Percentiles rank a stretch among this genome's conserved stretches.
Evolutionary conservation across 2,329 filamentous ascomycete genomes (phyloP).

Genomic region (Ophiostoma montium): DNA sequence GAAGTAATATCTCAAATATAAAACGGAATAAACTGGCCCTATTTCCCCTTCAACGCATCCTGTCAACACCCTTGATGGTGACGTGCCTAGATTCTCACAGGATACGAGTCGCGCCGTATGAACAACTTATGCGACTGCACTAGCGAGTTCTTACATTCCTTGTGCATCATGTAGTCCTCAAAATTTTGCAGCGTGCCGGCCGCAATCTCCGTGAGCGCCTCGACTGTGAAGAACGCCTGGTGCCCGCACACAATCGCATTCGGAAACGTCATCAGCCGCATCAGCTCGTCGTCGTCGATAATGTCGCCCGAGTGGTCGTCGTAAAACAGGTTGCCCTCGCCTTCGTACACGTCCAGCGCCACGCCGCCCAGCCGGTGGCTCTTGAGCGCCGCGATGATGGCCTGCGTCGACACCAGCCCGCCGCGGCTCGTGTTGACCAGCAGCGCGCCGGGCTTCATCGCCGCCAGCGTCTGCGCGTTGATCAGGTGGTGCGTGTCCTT

Average conservation of each 20-base stretch:
- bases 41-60: too few species aligned
- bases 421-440: slow-evolving; percentile 57
- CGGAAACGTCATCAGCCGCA: slow-evolving; percentile 52
- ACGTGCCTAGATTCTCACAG: slow-evolving; percentile 21
- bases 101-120: slow-evolving; percentile 16
- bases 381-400: slow-evolving; percentile 48
- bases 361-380: slow-evolving; percentile 43
- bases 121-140: slow-evolving; percentile 16
- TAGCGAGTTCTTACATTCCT: slow-evolving; percentile 25
- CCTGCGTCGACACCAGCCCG: slow-evolving; percentile 44
- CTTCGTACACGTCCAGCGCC: slow-evolving; percentile 56
- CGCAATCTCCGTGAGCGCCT: slow-evolving; percentile 51
- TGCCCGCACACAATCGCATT: slow-evolving; percentile 55
- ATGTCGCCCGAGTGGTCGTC: slow-evolving; percentile 50
- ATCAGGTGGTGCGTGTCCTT: slow-evolving; percentile 46
- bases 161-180: slow-evolving; percentile 25
- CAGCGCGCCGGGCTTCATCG: slow-evolving; percentile 46
- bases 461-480: slow-evolving; percentile 34
- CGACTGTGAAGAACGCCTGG: slow-evolving; percentile 55
- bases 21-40: too few species aligned
- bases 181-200: slow-evolving; percentile 44
- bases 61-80: too few species aligned
- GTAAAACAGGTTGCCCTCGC: slow-evolving; percentile 50
- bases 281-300: slow-evolving; percentile 51
- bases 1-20: too few species aligned